Conservation (phyloP, 1,139 yeast genomes). For the Blastobotrys raffinosifermentans region DNA sequence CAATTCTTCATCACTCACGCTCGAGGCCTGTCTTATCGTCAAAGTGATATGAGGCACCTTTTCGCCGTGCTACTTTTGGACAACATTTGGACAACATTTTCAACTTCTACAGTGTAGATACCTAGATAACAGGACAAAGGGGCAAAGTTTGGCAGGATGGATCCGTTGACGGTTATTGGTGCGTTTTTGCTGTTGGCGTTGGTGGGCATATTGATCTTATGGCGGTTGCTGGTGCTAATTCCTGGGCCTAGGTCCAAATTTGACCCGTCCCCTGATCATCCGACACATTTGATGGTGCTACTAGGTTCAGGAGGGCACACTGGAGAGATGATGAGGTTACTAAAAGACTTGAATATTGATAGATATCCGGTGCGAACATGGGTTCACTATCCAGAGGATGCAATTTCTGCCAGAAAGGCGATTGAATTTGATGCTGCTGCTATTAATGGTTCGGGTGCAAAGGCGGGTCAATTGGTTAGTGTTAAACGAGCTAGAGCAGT, state of each 20-base stretch:
- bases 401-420: conserved; percentile 50
- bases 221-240: conserved; percentile 9
- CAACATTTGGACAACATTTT: not conserved
- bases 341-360: conserved; percentile 38
- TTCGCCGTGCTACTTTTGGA: conserved; percentile 3
- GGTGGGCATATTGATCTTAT: conserved; percentile 5
- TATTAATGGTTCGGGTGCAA: not conserved
- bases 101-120: not conserved
- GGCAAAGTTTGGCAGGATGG: conserved; percentile 1
- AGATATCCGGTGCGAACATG: conserved; percentile 29
- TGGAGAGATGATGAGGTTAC: conserved; percentile 80
- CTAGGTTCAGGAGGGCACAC: conserved; percentile 75
- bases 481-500: conserved; percentile 75
- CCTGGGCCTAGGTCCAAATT: conserved; percentile 4
- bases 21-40: not conserved
- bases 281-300: conserved; percentile 22
- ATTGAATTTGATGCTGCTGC: conserved; percentile 35
- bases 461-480: conserved; percentile 12
- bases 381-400: conserved; percentile 46
- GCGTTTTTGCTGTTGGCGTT: conserved; percentile 3
- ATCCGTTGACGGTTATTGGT: not conserved
- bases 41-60: conserved; percentile 1
- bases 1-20: not conserved
- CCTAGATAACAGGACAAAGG: not conserved
- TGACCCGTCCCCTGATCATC: not conserved